Evolutionary conservation across 2,329 filamentous ascomycete genomes (phyloP).

Genomic region (Xylaria sp.): DNA sequence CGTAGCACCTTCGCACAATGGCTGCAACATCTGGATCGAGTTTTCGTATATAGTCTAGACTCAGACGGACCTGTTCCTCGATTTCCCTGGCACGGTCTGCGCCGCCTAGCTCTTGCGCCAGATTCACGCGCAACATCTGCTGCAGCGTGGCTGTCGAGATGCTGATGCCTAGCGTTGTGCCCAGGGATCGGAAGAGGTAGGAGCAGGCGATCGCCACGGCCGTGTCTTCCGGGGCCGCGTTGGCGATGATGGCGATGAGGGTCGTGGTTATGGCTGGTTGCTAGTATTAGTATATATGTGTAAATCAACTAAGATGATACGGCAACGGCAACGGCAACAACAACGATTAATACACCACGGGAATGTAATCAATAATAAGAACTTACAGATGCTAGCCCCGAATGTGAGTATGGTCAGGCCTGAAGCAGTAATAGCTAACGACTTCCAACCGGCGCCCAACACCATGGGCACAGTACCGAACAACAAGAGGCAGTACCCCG

Average conservation of each 20-base stretch:
- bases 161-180: slow-evolving; percentile 81
- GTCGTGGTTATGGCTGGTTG: slow-evolving; percentile 73
- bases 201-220: slow-evolving; percentile 82
- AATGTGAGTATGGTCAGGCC: slow-evolving; percentile 64
- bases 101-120: slow-evolving; percentile 66
- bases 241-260: slow-evolving; percentile 77
- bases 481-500: slow-evolving; percentile 64
- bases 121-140: slow-evolving; percentile 68
- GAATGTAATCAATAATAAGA: neutral
- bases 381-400: slow-evolving; percentile 54
- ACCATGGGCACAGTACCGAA: slow-evolving; percentile 67
- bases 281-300: slow-evolving; percentile 43
- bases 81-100: slow-evolving; percentile 70
- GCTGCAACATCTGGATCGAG: slow-evolving; percentile 69
- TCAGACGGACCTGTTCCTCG: slow-evolving; percentile 75
- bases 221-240: slow-evolving; percentile 73
- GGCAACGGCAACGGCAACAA: no score
- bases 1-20: slow-evolving; percentile 75
- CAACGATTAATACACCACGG: neutral
- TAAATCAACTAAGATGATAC: no score
- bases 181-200: slow-evolving; percentile 83
- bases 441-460: slow-evolving; percentile 63
- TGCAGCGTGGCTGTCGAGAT: slow-evolving; percentile 78
- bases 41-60: slow-evolving; percentile 73
- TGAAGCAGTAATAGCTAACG: slow-evolving; percentile 63